phyloP scores from a whole-genome alignment of 2,329 filamentous ascomycete species.

The Stachybotrys elegans region DNA sequence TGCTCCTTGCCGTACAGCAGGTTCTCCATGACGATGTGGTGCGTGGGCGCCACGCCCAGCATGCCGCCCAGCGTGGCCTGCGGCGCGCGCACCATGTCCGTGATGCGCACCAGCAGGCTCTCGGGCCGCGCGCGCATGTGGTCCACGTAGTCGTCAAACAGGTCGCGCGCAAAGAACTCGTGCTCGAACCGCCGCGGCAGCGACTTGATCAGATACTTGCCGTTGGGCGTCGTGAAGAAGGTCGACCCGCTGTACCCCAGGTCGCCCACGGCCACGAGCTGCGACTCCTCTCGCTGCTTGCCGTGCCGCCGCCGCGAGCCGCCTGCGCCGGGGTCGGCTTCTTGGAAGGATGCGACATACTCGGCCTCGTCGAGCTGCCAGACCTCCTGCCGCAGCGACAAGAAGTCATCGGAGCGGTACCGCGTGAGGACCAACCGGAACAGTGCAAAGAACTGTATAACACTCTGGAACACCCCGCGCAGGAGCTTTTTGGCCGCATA shows the following conservation, averaged over 20 bases:
- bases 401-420: constrained; percentile 22
- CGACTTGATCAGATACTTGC: constrained; percentile 66
- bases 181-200: constrained; percentile 66
- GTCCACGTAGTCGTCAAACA: constrained; percentile 58
- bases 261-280: constrained; percentile 56
- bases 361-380: constrained; percentile 31
- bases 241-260: constrained; percentile 73
- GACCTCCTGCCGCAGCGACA: constrained; percentile 19
- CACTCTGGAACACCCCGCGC: constrained; percentile 20
- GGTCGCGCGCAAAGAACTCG: constrained; percentile 61
- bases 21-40: constrained; percentile 78
- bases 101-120: constrained; percentile 66
- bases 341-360: constrained; percentile 34
- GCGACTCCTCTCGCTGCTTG: constrained; percentile 21
- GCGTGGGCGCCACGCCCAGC: constrained; percentile 57
- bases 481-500: constrained; percentile 11
- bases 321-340: constrained; percentile 25
- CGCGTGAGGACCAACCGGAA: constrained; percentile 25
- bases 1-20: constrained; percentile 56
- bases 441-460: constrained; percentile 27
- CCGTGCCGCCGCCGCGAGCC: constrained; percentile 24
- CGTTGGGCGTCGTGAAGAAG: constrained; percentile 64
- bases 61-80: constrained; percentile 53
- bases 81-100: constrained; percentile 58
- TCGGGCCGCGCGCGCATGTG: constrained; percentile 57